Percentiles rank a stretch among this genome's conserved stretches.
Evolutionary conservation across 202 grass and related monocot species (phyloP).

Genomic region (Sporobolus alterniflorus): DNA sequence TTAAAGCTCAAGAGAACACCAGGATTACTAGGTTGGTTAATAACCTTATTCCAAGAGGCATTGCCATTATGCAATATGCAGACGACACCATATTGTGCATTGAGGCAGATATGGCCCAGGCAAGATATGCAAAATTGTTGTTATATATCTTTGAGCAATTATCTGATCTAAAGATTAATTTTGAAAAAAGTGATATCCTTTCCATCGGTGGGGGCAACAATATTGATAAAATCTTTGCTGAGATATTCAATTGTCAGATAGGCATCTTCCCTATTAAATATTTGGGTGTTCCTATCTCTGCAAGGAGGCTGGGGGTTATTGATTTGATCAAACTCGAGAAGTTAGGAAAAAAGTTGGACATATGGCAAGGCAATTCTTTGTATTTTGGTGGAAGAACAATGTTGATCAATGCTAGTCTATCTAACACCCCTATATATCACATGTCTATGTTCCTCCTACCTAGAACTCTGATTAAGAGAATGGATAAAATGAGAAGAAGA

Average conservation of each 20-base stretch:
- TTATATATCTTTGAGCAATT: too few species aligned
- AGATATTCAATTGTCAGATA: neutral
- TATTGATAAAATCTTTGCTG: neutral
- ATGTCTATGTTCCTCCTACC: neutral
- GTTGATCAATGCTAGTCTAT: neutral
- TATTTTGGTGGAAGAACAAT: neutral
- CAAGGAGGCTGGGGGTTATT: neutral
- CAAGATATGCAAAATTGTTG: too few species aligned
- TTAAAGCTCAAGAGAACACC: too few species aligned
- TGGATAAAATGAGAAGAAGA: neutral
- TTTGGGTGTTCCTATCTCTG: neutral
- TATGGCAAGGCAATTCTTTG: neutral
- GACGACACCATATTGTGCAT: too few species aligned
- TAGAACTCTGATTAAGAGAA: neutral
- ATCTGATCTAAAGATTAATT: neutral
- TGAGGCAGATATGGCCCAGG: too few species aligned
- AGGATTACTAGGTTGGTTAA: too few species aligned
- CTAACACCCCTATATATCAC: neutral
- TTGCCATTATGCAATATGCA: too few species aligned
- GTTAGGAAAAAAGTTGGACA: neutral
- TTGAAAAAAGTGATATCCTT: neutral
- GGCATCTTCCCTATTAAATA: neutral
- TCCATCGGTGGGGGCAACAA: neutral
- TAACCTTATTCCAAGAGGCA: too few species aligned
- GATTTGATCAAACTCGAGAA: too few species aligned